These are phyloP conservation scores for Colletotrichum sojae DNA, from an alignment of 2,329 filamentous ascomycete genomes.

Conservation along the genomic window DNA sequence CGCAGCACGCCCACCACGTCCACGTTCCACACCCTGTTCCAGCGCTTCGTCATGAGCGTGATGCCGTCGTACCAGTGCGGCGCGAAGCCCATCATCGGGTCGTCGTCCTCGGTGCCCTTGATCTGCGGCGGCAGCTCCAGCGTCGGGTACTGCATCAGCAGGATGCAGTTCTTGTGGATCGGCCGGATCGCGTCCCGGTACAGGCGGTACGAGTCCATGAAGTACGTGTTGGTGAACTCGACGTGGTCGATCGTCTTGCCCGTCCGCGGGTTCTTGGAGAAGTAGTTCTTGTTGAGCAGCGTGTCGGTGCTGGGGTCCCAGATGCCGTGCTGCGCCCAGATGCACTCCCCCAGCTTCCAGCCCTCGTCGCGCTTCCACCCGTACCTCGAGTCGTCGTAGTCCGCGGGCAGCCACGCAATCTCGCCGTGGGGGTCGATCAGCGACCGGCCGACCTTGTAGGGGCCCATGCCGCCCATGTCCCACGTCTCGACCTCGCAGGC, in stretches of 20 bases:
- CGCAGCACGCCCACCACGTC: slow-evolving; percentile 94
- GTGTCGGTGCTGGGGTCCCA: slow-evolving; percentile 89
- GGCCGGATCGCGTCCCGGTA: slow-evolving; percentile 82
- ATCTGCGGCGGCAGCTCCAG: slow-evolving; percentile 91
- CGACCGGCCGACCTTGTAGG: slow-evolving; percentile 87
- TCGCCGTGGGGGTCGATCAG: slow-evolving; percentile 91
- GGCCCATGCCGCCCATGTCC: slow-evolving; percentile 94
- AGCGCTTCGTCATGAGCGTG: slow-evolving; percentile 97
- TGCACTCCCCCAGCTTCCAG: slow-evolving; percentile 94
- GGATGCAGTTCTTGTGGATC: slow-evolving; percentile 84
- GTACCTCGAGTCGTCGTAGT: slow-evolving; percentile 89
- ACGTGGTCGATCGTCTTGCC: slow-evolving; percentile 84
- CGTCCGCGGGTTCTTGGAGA: slow-evolving; percentile 81
- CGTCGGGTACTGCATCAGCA: slow-evolving; percentile 93
- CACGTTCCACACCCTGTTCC: slow-evolving; percentile 98
- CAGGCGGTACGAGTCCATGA: slow-evolving; percentile 85
- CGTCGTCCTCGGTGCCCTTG: slow-evolving; percentile 90
- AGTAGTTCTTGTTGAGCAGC: slow-evolving; percentile 88
- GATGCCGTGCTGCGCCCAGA: slow-evolving; percentile 97
- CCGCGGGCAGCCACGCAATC: slow-evolving; percentile 85
- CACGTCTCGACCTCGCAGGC: slow-evolving; percentile 92
- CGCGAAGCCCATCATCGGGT: slow-evolving; percentile 90
- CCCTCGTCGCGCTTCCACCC: slow-evolving; percentile 89
- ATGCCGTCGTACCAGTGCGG: slow-evolving; percentile 98
- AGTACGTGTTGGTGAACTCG: slow-evolving; percentile 91